A percentile compares a stretch with the other conserved stretches of the same genome.
Evolutionary conservation across 2,329 filamentous ascomycete species (phyloP).

Genomic region (Bipolaris cookei): DNA sequence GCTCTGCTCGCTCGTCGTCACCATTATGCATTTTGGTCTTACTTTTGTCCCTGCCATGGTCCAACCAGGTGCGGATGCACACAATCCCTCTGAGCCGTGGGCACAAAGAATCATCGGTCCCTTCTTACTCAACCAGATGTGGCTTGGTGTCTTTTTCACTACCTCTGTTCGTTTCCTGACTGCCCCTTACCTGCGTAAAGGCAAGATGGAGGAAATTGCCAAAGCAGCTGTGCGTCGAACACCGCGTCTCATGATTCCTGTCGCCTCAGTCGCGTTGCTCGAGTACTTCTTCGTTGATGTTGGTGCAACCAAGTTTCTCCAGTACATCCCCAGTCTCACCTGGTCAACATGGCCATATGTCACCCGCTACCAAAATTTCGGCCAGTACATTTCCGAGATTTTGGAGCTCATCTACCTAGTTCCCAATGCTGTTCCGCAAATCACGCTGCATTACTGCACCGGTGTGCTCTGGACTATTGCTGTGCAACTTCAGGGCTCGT

Average conservation of each 20-base stretch:
- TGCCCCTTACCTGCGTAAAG: constrained; percentile 52
- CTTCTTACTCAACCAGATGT: constrained; percentile 55
- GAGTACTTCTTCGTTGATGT: constrained; percentile 57
- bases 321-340: constrained; percentile 55
- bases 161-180: constrained; percentile 57
- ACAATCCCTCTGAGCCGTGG: constrained; percentile 52
- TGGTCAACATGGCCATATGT: constrained; percentile 59
- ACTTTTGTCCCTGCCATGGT: constrained; percentile 51
- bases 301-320: constrained; percentile 52
- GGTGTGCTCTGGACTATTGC: constrained; percentile 60
- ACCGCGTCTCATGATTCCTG: constrained; percentile 56
- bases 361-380: constrained; percentile 49
- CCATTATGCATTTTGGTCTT: constrained; percentile 54
- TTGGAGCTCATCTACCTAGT: constrained; percentile 56
- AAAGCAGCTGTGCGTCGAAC: constrained; percentile 54
- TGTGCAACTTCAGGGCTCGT: constrained; percentile 57
- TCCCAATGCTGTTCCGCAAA: constrained; percentile 57
- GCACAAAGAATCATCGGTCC: constrained; percentile 52
- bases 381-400: constrained; percentile 53
- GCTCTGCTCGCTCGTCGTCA: constrained; percentile 54
- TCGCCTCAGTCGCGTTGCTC: constrained; percentile 52
- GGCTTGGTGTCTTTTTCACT: constrained; percentile 58
- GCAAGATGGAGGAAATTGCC: constrained; percentile 53
- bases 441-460: constrained; percentile 58
- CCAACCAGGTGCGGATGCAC: constrained; percentile 44